phyloP scores from a whole-genome alignment of 2,329 filamentous ascomycete genomes.

The Ophiosphaerella korrae region DNA sequence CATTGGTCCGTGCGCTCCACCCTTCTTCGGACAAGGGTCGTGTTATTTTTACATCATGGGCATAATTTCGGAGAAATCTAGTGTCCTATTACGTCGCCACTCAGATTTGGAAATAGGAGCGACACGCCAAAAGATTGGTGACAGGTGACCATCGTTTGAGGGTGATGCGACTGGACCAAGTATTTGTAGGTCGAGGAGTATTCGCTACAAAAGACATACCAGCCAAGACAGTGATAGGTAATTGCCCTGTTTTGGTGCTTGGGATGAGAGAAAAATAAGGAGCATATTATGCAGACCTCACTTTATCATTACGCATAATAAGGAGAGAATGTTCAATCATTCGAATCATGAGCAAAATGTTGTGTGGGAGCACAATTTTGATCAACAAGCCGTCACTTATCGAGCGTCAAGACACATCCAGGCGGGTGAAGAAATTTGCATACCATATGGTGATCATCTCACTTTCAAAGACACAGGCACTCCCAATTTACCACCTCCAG shows the following conservation, averaged over 20 bases:
- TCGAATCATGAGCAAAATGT: slow-evolving; percentile 59
- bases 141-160: slow-evolving; percentile 1
- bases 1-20: not conserved
- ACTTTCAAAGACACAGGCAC: slow-evolving; percentile 54
- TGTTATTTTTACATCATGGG: not conserved
- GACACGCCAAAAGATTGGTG: slow-evolving; percentile 58
- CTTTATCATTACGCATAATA: slow-evolving; percentile 64
- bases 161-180: slow-evolving; percentile 4
- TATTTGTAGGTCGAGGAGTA: slow-evolving; percentile 56
- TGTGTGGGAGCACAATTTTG: slow-evolving; percentile 58
- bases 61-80: slow-evolving; percentile 6
- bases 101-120: slow-evolving; percentile 51
- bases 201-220: slow-evolving; percentile 56
- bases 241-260: slow-evolving; percentile 59
- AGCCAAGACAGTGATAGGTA: slow-evolving; percentile 56
- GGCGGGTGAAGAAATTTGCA: slow-evolving; percentile 61
- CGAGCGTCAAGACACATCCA: slow-evolving; percentile 55
- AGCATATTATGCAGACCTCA: slow-evolving; percentile 56
- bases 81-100: slow-evolving; percentile 49
- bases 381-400: slow-evolving; percentile 55
- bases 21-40: too few relatives aligned
- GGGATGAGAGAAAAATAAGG: slow-evolving; percentile 53
- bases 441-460: slow-evolving; percentile 55
- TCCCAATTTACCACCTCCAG: slow-evolving; percentile 29
- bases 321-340: slow-evolving; percentile 61